Evolutionary conservation across 2,329 filamentous ascomycete genomes (phyloP).

Genomic region (Aureobasidium melanogenum): DNA sequence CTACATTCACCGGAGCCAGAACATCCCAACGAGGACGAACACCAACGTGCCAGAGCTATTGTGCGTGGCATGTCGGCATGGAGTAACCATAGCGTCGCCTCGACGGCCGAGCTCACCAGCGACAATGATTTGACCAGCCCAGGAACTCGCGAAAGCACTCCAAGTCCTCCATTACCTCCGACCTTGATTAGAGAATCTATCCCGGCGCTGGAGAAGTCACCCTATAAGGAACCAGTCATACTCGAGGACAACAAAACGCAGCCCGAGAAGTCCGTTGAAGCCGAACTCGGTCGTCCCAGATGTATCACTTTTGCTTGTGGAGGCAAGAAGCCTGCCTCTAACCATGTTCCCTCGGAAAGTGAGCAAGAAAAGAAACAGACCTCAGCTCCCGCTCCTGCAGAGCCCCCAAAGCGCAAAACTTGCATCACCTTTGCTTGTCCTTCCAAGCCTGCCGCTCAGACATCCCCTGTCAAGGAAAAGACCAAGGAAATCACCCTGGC

Average conservation of each 20-base stretch:
- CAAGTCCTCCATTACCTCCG: slow-evolving; percentile 72
- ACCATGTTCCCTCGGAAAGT: slow-evolving; percentile 23
- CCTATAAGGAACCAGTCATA: slow-evolving; percentile 30
- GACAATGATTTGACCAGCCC: slow-evolving; percentile 79
- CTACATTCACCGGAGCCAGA: slow-evolving; percentile 50
- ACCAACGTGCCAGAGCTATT: slow-evolving; percentile 17
- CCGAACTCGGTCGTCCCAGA: slow-evolving; percentile 64
- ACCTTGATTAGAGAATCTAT: slow-evolving; percentile 35
- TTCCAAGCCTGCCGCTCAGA: slow-evolving; percentile 37
- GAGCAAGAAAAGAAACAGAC: slow-evolving; percentile 21
- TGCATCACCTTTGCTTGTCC: slow-evolving; percentile 68
- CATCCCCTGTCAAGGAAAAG: slow-evolving; percentile 23
- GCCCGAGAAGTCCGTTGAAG: slow-evolving; percentile 50
- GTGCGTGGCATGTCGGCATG: slow-evolving; percentile 53
- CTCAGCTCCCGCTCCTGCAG: slow-evolving; percentile 11
- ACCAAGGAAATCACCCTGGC: slow-evolving; percentile 33
- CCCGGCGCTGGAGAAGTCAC: slow-evolving; percentile 29
- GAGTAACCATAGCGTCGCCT: slow-evolving; percentile 72
- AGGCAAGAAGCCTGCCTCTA: slow-evolving; percentile 45
- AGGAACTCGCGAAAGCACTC: slow-evolving; percentile 68
- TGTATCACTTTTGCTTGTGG: slow-evolving; percentile 90
- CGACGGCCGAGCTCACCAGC: slow-evolving; percentile 82
- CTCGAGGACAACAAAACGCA: slow-evolving; percentile 27
- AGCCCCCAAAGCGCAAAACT: slow-evolving; percentile 46
- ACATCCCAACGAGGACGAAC: slow-evolving; percentile 31